A percentile compares a stretch with the other conserved stretches of the same genome.
Evolutionary conservation across 805 yeast species (phyloP).

Genomic region (Candida insectalens): DNA sequence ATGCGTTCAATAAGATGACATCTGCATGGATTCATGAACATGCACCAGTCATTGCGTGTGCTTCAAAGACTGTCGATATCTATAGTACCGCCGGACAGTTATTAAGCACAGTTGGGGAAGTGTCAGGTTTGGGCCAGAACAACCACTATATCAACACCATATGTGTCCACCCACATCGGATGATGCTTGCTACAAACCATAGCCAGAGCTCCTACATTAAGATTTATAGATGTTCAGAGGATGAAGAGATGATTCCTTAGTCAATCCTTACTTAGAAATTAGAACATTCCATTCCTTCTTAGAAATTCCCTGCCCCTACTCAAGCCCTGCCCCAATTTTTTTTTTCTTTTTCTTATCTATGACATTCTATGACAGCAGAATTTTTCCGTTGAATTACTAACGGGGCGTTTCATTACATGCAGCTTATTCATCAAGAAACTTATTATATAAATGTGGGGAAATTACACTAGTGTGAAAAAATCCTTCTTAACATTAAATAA

Average conservation of each 20-base stretch:
- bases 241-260: constrained; percentile 9
- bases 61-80: constrained; percentile 65
- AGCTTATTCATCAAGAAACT: no score
- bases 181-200: constrained; percentile 84
- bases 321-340: neutral
- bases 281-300: constrained; percentile 1
- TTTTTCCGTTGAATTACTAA: no score
- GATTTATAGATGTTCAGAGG: constrained; percentile 44
- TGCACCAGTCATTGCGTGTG: constrained; percentile 90
- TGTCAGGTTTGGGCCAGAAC: constrained; percentile 34
- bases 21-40: constrained; percentile 86
- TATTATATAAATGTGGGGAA: no score
- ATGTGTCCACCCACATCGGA: constrained; percentile 85
- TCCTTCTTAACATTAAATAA: neutral
- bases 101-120: constrained; percentile 46
- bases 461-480: neutral
- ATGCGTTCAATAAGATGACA: constrained; percentile 45
- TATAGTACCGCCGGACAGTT: constrained; percentile 83
- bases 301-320: neutral
- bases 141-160: constrained; percentile 53
- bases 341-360: neutral
- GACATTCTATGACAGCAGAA: no score
- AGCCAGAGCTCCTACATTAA: constrained; percentile 66
- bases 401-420: no score
- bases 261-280: constrained; percentile 3